Conservation (phyloP, 371 early-diverging fungal species). For the Mucor saturninus region DNA sequence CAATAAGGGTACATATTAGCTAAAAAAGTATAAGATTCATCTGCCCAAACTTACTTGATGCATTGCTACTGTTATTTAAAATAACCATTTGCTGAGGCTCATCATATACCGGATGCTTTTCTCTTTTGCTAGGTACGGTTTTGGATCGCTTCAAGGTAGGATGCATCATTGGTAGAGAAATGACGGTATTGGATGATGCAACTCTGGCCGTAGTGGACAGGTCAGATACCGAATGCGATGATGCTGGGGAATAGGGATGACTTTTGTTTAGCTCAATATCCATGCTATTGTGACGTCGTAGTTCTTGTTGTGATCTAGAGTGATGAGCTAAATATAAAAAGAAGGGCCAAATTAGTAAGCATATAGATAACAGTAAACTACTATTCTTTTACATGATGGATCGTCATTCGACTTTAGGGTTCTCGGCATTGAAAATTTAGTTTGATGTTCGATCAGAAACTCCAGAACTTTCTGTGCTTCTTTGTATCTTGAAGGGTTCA, state of each 20-base stretch:
- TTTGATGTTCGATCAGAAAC: constrained; percentile 58
- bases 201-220: background rate
- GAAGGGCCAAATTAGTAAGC: background rate
- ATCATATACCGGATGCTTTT: constrained; percentile 12
- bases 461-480: constrained; percentile 61
- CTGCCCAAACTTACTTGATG: constrained; percentile 10
- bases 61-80: constrained; percentile 11
- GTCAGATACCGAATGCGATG: constrained; percentile 5
- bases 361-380: background rate
- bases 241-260: constrained; percentile 4
- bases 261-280: background rate
- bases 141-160: constrained; percentile 22
- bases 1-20: too few species aligned
- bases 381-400: constrained; percentile 3
- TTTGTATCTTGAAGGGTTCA: constrained; percentile 62
- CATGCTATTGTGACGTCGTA: background rate
- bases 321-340: background rate
- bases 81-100: constrained; percentile 26
- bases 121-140: constrained; percentile 29
- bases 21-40: too few species aligned
- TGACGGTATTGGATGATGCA: background rate
- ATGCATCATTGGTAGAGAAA: background rate
- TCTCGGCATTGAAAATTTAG: constrained; percentile 33
- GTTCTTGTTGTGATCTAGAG: background rate
- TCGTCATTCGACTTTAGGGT: background rate